phyloP scores from a whole-genome alignment of 2,329 filamentous ascomycete species.

The Hypoxylon sp. region DNA sequence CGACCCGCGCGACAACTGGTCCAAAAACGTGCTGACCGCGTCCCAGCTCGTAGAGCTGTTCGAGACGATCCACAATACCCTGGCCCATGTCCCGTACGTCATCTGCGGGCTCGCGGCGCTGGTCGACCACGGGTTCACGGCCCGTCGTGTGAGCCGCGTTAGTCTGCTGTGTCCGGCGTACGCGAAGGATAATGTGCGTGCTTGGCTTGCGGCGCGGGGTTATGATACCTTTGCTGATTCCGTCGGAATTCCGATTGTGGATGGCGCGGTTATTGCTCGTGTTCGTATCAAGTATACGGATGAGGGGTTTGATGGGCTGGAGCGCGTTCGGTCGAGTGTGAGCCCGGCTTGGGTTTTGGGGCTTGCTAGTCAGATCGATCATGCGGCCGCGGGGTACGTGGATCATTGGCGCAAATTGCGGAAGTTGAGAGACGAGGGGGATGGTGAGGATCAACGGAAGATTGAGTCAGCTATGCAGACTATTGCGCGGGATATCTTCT shows the following conservation, averaged over 20 bases:
- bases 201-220: slow-evolving; percentile 60
- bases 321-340: slow-evolving; percentile 37
- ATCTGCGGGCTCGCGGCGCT: slow-evolving; percentile 64
- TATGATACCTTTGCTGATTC: slow-evolving; percentile 57
- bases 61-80: slow-evolving; percentile 56
- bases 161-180: slow-evolving; percentile 60
- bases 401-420: slow-evolving; percentile 25
- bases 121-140: slow-evolving; percentile 60
- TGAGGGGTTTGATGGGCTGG: slow-evolving; percentile 53
- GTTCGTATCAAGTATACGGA: slow-evolving; percentile 58
- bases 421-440: background rate
- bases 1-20: slow-evolving; percentile 32
- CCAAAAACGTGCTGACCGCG: slow-evolving; percentile 48
- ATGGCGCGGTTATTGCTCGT: slow-evolving; percentile 46
- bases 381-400: slow-evolving; percentile 49
- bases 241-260: slow-evolving; percentile 61
- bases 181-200: slow-evolving; percentile 56
- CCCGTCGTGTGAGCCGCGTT: slow-evolving; percentile 54
- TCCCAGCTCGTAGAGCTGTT: slow-evolving; percentile 59
- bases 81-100: slow-evolving; percentile 63
- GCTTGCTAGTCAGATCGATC: slow-evolving; percentile 49
- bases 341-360: slow-evolving; percentile 46
- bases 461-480: slow-evolving; percentile 32
- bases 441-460: background rate
- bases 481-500: slow-evolving; percentile 49